phyloP scores from a whole-genome alignment of 768 basidiomycete species.

The Amyloporia xantha region DNA sequence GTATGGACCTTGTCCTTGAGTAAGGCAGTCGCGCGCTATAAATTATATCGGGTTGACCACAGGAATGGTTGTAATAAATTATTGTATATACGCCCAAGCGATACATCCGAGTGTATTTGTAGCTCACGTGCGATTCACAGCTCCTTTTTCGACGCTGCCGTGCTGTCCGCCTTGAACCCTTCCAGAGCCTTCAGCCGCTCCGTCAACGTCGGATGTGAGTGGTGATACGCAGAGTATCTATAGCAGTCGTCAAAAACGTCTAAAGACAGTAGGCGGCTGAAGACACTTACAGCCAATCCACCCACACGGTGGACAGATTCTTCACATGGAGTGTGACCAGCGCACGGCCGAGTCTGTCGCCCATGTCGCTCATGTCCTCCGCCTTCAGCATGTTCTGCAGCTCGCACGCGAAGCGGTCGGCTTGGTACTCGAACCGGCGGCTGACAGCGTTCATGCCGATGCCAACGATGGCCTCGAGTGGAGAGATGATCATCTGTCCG shows the following conservation, averaged over 20 bases:
- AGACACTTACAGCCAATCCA: conserved; percentile 84
- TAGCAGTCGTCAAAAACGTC: background rate
- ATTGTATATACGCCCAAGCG: too few relatives aligned
- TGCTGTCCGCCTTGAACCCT: conserved; percentile 14
- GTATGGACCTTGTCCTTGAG: too few relatives aligned
- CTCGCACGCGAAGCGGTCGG: conserved; percentile 81
- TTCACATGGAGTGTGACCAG: conserved; percentile 84
- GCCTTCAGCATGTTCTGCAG: conserved; percentile 45
- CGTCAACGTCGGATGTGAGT: conserved; percentile 91
- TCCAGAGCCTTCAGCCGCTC: conserved; percentile 85
- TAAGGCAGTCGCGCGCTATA: too few relatives aligned
- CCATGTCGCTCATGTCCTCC: conserved; percentile 75
- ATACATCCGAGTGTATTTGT: background rate
- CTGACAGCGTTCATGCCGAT: conserved; percentile 78
- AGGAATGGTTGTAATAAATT: too few relatives aligned
- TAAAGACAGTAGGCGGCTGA: conserved; percentile 4
- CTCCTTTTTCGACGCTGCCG: conserved; percentile 15
- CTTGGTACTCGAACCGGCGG: conserved; percentile 87
- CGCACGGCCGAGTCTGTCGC: conserved; percentile 75
- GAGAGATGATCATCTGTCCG: conserved; percentile 68
- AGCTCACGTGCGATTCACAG: conserved; percentile 7
- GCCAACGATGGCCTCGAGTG: conserved; percentile 66
- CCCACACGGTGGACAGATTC: conserved; percentile 91
- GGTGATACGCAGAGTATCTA: conserved; percentile 92
- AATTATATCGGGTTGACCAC: too few relatives aligned